Conservation (phyloP, 2,329 filamentous ascomycete species). For the Dothideomycetidae sp. region DNA sequence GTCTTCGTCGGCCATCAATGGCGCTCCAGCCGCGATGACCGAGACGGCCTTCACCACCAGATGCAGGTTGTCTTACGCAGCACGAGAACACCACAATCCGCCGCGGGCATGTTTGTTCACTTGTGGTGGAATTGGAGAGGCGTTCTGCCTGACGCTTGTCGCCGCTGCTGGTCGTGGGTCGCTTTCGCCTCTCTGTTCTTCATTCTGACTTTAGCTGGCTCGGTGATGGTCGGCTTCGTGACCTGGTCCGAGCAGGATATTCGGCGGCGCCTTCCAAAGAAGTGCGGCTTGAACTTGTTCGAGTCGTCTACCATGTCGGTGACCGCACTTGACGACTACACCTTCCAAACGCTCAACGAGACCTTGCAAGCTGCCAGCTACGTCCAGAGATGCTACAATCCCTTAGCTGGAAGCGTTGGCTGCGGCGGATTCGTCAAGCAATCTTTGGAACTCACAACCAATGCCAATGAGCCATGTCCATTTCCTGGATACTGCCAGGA, state of each 20-base stretch:
- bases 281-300: no score
- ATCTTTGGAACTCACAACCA: neutral
- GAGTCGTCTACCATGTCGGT: neutral
- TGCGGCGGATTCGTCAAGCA: neutral
- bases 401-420: neutral
- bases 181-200: neutral
- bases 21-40: neutral
- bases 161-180: neutral
- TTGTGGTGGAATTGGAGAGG: neutral
- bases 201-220: neutral
- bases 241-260: neutral
- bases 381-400: neutral
- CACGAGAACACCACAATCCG: neutral
- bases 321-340: no score
- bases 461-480: neutral
- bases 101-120: neutral
- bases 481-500: neutral
- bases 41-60: neutral
- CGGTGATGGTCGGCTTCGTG: neutral
- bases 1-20: neutral
- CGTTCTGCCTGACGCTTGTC: neutral
- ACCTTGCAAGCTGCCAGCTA: neutral
- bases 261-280: neutral
- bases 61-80: neutral
- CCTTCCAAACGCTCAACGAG: neutral